Base-by-base conservation (phyloP, 1,139 yeast genomes). In the Groenewaldozyma sp. region DNA sequence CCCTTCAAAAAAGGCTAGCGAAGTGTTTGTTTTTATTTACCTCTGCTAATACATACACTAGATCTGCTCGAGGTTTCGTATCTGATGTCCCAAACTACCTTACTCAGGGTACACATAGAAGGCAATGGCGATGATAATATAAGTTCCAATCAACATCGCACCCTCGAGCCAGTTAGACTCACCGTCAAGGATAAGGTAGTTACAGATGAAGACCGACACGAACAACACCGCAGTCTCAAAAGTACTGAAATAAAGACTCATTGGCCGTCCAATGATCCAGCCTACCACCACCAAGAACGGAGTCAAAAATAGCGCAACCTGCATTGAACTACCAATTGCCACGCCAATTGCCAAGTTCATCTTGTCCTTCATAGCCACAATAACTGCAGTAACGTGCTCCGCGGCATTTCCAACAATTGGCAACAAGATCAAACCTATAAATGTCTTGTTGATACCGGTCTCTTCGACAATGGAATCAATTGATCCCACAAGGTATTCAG, bases 341-440 rank as follows among this genome's bases (percentile, higher is more conserved):
- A 91, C 97, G 42, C 96, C 95, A 52, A 93, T 76, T 9, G 98
- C 96, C 49, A 91, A 73, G 60, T 91, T 97, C 96, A 93, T 91
- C 64, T 93, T 91, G 63, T 91, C 86, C 64, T 87, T 87, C 74
- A 80, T 76, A 22, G 98, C 97, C 37, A 91, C 97, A 47, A 86
- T 74, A 36, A 91, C 82, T 2, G 97, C 95, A 14, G 97, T 91
- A 37, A 84, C 97, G 60, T 91, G 98, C 63, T 91, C 98, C 11
- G 98, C 97, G 2, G 98, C 98, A 55, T 91, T 91, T 43, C 98
- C 98, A 24, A 91, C 97, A 48, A 93, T 88, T 36, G 98, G 98
- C 47, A 91, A 79, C 37, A 91, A 77, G 52, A 91, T 82, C 50
- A 91, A 70, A 60, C 98, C 98, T 53, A 91, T 86, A 56, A 91